Percentiles rank a stretch among this genome's conserved stretches.
phyloP scores from a whole-genome alignment of 2,329 filamentous ascomycete genomes.

The Calonectria ilicicola region DNA sequence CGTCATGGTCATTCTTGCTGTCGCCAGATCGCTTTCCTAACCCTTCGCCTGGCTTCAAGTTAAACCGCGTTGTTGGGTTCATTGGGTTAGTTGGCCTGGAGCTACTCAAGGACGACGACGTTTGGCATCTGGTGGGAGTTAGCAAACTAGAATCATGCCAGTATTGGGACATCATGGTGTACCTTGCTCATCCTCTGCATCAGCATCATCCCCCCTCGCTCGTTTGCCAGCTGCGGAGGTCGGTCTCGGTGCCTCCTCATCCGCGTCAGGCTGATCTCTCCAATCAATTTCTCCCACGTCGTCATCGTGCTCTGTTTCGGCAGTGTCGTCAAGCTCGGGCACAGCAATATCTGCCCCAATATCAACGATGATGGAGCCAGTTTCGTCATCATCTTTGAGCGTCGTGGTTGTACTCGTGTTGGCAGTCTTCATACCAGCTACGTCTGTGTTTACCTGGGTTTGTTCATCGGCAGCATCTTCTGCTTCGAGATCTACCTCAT shows the following conservation, averaged over 20 bases:
- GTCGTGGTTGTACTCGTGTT: conserved; percentile 48
- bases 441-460: conserved; percentile 24
- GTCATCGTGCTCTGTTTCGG: conserved; percentile 32
- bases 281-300: conserved; percentile 46
- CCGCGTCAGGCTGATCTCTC: conserved; percentile 43
- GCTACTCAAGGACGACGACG: conserved; percentile 57
- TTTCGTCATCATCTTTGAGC: conserved; percentile 48
- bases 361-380: conserved; percentile 38
- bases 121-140: conserved; percentile 59
- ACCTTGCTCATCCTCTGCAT: conserved; percentile 51
- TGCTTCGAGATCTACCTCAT: conserved; percentile 33
- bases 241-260: conserved; percentile 32
- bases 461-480: conserved; percentile 31
- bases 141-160: conserved; percentile 33
- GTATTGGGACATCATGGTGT: not conserved
- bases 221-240: conserved; percentile 42
- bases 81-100: conserved; percentile 31
- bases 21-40: conserved; percentile 17
- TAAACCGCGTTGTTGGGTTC: conserved; percentile 19
- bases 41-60: conserved; percentile 21
- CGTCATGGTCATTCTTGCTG: not conserved
- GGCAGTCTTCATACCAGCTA: conserved; percentile 28
- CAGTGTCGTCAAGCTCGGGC: conserved; percentile 36
- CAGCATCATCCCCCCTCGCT: conserved; percentile 42
- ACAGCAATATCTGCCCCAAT: conserved; percentile 33